Conservation (phyloP, 805 yeast species). For the Starmerella tilneyi region DNA sequence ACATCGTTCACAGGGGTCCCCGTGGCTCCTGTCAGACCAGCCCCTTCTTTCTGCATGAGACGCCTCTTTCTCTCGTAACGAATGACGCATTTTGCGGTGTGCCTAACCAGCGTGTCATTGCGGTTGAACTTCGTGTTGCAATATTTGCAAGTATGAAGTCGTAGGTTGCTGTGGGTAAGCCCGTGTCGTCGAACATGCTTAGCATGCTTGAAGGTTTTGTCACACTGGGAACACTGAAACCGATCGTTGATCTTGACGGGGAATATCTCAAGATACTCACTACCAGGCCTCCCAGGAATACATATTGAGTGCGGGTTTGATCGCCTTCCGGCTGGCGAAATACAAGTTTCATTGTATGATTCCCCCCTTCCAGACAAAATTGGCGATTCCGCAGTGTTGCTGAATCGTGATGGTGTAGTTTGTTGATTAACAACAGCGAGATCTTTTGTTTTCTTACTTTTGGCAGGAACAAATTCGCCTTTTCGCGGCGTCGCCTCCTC, state of each 20-base stretch:
- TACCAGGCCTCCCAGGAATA: neutral
- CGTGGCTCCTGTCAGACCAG: neutral
- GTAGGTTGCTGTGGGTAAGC: conserved; percentile 17
- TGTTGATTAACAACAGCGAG: too few species aligned
- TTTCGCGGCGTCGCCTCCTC: neutral
- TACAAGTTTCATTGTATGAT: too few species aligned
- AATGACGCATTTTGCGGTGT: conserved; percentile 10
- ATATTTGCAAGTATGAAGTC: conserved; percentile 14
- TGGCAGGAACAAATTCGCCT: too few species aligned
- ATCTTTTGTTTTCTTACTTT: too few species aligned
- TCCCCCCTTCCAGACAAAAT: neutral
- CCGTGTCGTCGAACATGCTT: conserved; percentile 23
- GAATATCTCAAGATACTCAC: neutral
- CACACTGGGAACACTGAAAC: conserved; percentile 20
- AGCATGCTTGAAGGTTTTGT: conserved; percentile 20
- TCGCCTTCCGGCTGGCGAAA: neutral
- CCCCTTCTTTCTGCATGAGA: neutral
- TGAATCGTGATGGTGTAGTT: too few species aligned
- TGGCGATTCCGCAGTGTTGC: too few species aligned
- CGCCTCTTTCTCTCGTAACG: neutral
- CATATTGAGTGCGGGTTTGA: neutral
- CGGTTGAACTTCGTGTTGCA: conserved; percentile 19
- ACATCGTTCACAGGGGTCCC: too few species aligned
- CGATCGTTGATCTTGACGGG: conserved; percentile 18
- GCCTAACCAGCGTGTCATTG: conserved; percentile 19